Evolutionary conservation across 306 rosid genomes (phyloP).

Genomic region (Cicer judaicum): DNA sequence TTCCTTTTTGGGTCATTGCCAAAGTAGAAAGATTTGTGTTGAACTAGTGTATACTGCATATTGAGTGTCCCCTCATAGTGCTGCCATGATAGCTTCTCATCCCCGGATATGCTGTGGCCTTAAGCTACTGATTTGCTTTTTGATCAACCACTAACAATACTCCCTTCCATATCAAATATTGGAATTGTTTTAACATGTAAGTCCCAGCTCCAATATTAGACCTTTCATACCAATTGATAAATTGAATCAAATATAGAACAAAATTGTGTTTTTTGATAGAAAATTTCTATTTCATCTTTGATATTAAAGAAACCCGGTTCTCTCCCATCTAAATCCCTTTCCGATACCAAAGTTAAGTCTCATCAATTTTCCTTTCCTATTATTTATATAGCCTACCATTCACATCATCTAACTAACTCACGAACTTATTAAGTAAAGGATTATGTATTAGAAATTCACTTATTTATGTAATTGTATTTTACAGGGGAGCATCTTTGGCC

Average conservation of each 20-base stretch:
- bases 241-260: not conserved
- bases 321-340: not conserved
- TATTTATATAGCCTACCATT: not conserved
- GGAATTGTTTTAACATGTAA: no score
- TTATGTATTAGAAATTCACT: not conserved
- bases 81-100: no score
- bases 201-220: no score
- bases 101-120: no score
- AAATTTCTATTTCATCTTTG: not conserved
- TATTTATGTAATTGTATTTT: conserved; percentile 21
- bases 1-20: conserved; percentile 14
- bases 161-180: no score
- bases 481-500: conserved; percentile 88
- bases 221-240: not conserved
- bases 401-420: not conserved
- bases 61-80: no score
- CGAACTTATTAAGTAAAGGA: not conserved
- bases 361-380: not conserved
- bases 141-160: no score
- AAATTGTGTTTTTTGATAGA: not conserved
- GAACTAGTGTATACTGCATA: not conserved
- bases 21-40: conserved; percentile 20
- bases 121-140: no score
- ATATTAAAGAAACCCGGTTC: not conserved
- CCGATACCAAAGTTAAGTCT: not conserved